Evolutionary conservation across 78 protist genomes (phyloP), one percentile per base, ranked within the genome.

Genomic region (Reticulomyxa filosa): DNA sequence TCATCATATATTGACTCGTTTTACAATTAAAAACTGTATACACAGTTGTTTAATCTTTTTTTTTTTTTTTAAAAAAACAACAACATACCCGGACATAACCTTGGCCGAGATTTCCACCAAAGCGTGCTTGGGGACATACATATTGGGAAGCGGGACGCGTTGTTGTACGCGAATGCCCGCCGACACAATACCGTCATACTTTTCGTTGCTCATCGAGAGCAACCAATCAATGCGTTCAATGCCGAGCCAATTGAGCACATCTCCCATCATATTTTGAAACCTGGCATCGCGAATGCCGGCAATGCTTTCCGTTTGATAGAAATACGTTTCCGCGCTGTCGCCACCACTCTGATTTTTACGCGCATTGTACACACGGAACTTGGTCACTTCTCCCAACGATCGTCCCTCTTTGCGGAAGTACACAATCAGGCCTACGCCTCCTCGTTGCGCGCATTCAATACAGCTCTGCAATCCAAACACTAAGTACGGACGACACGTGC

Each of bases 321-420:
- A 70, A 53, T 70, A 70, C 11, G 42, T 48, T 33, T 39, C 57
- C 20, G 69, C 75, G 4, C 59, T 6, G 48, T 70, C 75, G 5
- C 75, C 68, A 1, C 67, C 36, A 29, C 0, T 35, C 42, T 57
- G 66, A 20, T 39, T 20, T 37, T 70, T 57, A 48, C 67, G 38
- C 30, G 77, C 77, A 61, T 72, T 72, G 77, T 72, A 72, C n/a
- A 72, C 77, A 35, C 56, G 61, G 65, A 39, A 72, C 70, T 72
- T 72, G 38, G 77, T 72, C 57, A 72, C 77, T 38, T 72, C 77
- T 5, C 77, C 77, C 1, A 72, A 69, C 20, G 69, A 36, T 38
- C 66, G 57, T 7, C 76, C 76, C 26, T 71, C 76, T 56, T 71
- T 71, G 6, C 76, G 39, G 76, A 42, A 42, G 76, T 71, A 71